A percentile compares a stretch with the other conserved stretches of the same genome.
These are phyloP conservation scores for Oropetium thomaeum DNA, from an alignment of 176 grass and related monocot species.

Conservation along the genomic window DNA sequence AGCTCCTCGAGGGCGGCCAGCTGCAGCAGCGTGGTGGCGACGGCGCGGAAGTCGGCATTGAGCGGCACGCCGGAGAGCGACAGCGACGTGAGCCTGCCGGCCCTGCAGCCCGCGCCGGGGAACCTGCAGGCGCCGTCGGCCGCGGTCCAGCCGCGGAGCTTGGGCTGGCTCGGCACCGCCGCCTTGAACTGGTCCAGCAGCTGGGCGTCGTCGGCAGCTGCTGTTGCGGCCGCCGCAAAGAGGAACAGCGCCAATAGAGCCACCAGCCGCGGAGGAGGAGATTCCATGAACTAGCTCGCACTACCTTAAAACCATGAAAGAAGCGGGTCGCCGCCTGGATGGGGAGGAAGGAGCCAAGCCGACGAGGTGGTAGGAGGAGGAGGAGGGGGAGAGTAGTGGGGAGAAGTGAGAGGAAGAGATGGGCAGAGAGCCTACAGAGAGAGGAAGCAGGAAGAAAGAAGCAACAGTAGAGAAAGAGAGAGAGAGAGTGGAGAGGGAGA, in stretches of 20 bases:
- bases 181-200: constrained; percentile 73
- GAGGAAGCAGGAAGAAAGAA: background rate
- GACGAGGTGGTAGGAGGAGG: background rate
- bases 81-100: constrained; percentile 56
- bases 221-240: background rate
- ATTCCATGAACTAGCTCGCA: constrained; percentile 28
- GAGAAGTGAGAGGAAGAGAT: background rate
- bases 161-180: constrained; percentile 38
- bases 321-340: background rate
- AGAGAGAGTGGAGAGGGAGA: background rate
- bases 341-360: constrained; percentile 12
- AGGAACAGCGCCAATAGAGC: background rate
- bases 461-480: constrained; percentile 3
- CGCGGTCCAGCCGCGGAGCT: constrained; percentile 43
- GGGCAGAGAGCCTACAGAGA: background rate
- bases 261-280: constrained; percentile 12
- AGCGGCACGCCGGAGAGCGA: constrained; percentile 44
- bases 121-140: constrained; percentile 57
- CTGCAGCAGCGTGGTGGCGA: constrained; percentile 51
- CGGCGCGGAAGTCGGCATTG: constrained; percentile 66
- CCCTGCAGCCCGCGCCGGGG: constrained; percentile 57
- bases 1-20: constrained; percentile 53
- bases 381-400: background rate
- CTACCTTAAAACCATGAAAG: constrained; percentile 50
- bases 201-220: constrained; percentile 56